These are phyloP conservation scores for Porpolomopsis calyptriformis DNA, from an alignment of 768 basidiomycete species.

Conservation along the genomic window DNA sequence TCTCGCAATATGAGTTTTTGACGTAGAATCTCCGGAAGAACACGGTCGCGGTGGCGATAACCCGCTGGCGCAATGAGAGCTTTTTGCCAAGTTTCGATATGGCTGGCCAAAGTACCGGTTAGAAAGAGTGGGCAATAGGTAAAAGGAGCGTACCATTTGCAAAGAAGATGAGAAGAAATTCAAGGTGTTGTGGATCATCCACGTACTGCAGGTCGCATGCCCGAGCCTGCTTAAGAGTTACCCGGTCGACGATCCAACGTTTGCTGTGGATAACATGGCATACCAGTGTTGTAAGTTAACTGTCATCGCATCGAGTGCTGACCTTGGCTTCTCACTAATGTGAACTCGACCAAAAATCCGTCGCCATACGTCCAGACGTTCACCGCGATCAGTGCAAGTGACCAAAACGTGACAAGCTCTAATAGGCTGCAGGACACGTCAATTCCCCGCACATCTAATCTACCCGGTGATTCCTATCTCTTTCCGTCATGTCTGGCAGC, in stretches of 20 bases:
- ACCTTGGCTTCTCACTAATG: slow-evolving; percentile 17
- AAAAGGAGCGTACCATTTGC: slow-evolving; percentile 53
- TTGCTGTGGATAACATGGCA: slow-evolving; percentile 43
- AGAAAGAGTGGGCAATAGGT: neutral
- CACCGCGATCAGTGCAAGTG: slow-evolving; percentile 55
- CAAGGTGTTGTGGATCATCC: slow-evolving; percentile 64
- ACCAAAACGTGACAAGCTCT: too few species aligned
- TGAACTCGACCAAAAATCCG: neutral
- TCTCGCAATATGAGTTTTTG: slow-evolving; percentile 92
- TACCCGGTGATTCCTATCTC: neutral
- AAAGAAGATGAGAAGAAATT: slow-evolving; percentile 81
- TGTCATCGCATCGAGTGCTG: slow-evolving; percentile 31
- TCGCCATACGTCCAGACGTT: slow-evolving; percentile 62
- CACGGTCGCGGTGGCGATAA: slow-evolving; percentile 87
- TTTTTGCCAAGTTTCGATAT: slow-evolving; percentile 84
- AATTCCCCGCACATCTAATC: neutral
- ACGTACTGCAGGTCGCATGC: slow-evolving; percentile 70
- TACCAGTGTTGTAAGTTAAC: neutral
- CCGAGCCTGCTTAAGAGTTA: slow-evolving; percentile 64
- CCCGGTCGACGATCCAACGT: slow-evolving; percentile 84
- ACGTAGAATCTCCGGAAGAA: slow-evolving; percentile 97
- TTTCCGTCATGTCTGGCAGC: slow-evolving; percentile 31
- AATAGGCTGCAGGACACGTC: too few species aligned
- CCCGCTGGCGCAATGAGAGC: slow-evolving; percentile 74
- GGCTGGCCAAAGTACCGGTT: slow-evolving; percentile 31